A percentile compares a stretch with the other conserved stretches of the same genome.
Evolutionary conservation across 2,329 filamentous ascomycete genomes (phyloP).

Genomic region (Penicillium sp.): DNA sequence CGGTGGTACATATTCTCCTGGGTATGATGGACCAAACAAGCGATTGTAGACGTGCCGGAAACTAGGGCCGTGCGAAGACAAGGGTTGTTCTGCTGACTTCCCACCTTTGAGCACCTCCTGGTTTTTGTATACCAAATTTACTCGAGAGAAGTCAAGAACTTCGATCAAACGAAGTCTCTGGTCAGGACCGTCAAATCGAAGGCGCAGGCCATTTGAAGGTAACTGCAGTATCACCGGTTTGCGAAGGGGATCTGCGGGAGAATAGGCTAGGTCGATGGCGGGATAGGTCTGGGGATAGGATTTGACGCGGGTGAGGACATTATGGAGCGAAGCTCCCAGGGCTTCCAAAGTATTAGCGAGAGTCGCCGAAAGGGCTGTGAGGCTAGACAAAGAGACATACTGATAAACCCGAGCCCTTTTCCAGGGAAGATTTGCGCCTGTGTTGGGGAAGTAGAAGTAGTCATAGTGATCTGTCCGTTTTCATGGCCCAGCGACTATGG

Average conservation of each 20-base stretch:
- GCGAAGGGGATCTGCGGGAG: conserved; percentile 61
- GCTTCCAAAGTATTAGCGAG: conserved; percentile 45
- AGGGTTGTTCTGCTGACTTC: conserved; percentile 28
- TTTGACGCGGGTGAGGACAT: conserved; percentile 78
- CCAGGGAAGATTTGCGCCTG: conserved; percentile 58
- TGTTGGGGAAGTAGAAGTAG: conserved; percentile 26
- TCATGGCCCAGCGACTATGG: not conserved
- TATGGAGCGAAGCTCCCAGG: conserved; percentile 83
- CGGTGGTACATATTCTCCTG: conserved; percentile 77
- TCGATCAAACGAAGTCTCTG: conserved; percentile 87
- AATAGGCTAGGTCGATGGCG: conserved; percentile 73
- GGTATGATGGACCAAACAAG: conserved; percentile 86
- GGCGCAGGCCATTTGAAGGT: conserved; percentile 73
- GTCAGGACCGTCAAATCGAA: conserved; percentile 88
- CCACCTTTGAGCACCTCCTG: conserved; percentile 62
- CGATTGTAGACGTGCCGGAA: conserved; percentile 88
- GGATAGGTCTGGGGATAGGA: conserved; percentile 75
- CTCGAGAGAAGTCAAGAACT: conserved; percentile 79
- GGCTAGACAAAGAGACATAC: conserved; percentile 26
- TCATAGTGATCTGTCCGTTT: conserved; percentile 25
- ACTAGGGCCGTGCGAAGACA: conserved; percentile 53
- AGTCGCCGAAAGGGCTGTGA: conserved; percentile 7
- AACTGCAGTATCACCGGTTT: conserved; percentile 68
- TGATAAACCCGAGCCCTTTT: conserved; percentile 56
- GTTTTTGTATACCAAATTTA: conserved; percentile 70